phyloP scores from a whole-genome alignment of 208 protist species.

The Trypanosoma platydactyli region DNA sequence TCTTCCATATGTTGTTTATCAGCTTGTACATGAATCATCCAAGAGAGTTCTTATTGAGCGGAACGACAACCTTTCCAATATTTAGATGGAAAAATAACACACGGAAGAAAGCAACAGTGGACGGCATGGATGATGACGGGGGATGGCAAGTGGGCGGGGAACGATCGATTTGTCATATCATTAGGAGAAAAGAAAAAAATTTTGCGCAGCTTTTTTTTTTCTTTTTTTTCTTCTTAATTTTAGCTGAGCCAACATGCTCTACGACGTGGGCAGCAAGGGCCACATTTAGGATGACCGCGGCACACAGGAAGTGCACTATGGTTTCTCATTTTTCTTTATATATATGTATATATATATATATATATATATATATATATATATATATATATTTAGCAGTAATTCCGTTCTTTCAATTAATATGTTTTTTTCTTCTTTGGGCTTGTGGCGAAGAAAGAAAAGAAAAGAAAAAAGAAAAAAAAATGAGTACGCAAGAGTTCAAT shows the following conservation, averaged over 20 bases:
- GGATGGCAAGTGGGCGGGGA: too few relatives aligned
- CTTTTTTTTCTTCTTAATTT: too few relatives aligned
- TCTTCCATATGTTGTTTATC: slow-evolving; percentile 32
- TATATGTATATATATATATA: slow-evolving; percentile 14
- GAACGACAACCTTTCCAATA: slow-evolving; percentile 13
- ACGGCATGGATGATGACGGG: background rate
- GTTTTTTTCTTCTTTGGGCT: slow-evolving; percentile 19
- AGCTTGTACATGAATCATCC: slow-evolving; percentile 21
- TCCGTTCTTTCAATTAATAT: slow-evolving; percentile 7
- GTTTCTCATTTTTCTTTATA: too few relatives aligned
- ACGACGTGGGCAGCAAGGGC: too few relatives aligned
- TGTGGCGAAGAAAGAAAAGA: slow-evolving; percentile 6
- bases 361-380: slow-evolving; percentile 1
- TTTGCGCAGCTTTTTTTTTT: too few relatives aligned
- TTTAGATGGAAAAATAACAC: background rate
- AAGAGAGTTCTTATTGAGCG: slow-evolving; percentile 22
- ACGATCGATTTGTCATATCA: too few relatives aligned
- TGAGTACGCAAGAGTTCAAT: background rate
- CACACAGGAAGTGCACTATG: too few relatives aligned
- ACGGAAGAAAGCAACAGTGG: background rate
- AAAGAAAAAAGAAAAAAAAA: slow-evolving; percentile 8
- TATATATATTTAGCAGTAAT: too few relatives aligned
- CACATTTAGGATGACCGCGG: too few relatives aligned
- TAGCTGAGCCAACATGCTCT: too few relatives aligned
- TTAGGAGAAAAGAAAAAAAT: too few relatives aligned